Evolutionary conservation across 805 yeast species (phyloP).

Genomic region (Candida ipomoeae): DNA sequence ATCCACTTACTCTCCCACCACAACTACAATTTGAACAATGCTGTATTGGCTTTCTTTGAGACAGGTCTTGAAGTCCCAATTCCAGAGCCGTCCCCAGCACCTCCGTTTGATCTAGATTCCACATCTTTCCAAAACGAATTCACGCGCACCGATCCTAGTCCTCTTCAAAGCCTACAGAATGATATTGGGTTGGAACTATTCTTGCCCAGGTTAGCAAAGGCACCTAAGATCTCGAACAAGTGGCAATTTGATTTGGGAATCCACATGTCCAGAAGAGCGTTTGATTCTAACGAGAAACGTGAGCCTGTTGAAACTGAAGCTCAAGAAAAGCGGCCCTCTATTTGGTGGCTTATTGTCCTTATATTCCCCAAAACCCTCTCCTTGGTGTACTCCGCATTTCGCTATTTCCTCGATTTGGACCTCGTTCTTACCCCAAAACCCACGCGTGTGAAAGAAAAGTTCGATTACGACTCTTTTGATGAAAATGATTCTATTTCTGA

Average conservation of each 20-base stretch:
- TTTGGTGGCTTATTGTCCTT: slow-evolving; percentile 46
- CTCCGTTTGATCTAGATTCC: slow-evolving; percentile 4
- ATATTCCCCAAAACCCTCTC: slow-evolving; percentile 52
- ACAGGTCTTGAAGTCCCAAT: slow-evolving; percentile 29
- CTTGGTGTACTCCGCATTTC: slow-evolving; percentile 34
- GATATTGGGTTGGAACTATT: slow-evolving; percentile 25
- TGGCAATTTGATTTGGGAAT: slow-evolving; percentile 45
- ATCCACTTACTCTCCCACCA: slow-evolving; percentile 13
- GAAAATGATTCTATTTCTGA: slow-evolving; percentile 12
- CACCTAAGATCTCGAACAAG: slow-evolving; percentile 34
- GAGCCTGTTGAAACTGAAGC: slow-evolving; percentile 4
- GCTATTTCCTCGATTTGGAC: slow-evolving; percentile 22
- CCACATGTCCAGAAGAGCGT: slow-evolving; percentile 26
- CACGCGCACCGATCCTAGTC: not conserved
- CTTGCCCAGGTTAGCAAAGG: slow-evolving; percentile 38
- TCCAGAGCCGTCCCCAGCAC: slow-evolving; percentile 4
- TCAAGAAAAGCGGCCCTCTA: slow-evolving; percentile 19
- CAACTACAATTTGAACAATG: slow-evolving; percentile 57
- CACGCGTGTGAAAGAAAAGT: slow-evolving; percentile 7
- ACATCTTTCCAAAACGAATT: not conserved
- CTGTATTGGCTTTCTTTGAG: slow-evolving; percentile 61
- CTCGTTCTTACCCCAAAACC: slow-evolving; percentile 21
- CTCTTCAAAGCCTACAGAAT: slow-evolving; percentile 21
- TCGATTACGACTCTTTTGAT: slow-evolving; percentile 27
- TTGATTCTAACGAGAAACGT: slow-evolving; percentile 1